A percentile compares a stretch with the other conserved stretches of the same genome.
Evolutionary conservation across 768 basidiomycete species (phyloP).

Genomic region (Trametes cingulata): DNA sequence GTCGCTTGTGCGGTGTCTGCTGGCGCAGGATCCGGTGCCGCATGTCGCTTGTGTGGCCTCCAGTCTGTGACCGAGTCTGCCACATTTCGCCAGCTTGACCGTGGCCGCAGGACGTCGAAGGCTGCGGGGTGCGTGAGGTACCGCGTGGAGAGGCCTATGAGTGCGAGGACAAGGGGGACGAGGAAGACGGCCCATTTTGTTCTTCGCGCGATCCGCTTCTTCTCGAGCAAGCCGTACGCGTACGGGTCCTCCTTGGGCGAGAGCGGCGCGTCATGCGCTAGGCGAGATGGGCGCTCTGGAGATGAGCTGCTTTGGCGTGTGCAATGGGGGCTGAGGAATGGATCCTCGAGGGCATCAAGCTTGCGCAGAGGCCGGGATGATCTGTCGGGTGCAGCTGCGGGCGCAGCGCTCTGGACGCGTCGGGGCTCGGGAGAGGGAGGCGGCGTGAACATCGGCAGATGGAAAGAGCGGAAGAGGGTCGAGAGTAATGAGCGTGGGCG

Average conservation of each 20-base stretch:
- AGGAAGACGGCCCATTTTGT: constrained; percentile 54
- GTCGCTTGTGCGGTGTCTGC: constrained; percentile 4
- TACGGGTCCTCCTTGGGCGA: constrained; percentile 15
- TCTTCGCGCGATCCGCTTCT: constrained; percentile 46
- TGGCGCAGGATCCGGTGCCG: constrained; percentile 18
- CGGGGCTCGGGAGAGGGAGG: constrained; percentile 32
- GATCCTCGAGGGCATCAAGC: constrained; percentile 9
- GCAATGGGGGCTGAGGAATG: constrained; percentile 5
- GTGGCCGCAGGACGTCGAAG: constrained; percentile 42
- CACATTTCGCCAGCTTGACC: constrained; percentile 2
- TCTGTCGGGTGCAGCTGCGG: constrained; percentile 5
- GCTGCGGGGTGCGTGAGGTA: constrained; percentile 50
- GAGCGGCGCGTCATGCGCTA: neutral
- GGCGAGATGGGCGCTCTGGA: neutral
- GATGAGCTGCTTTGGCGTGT: constrained; percentile 6
- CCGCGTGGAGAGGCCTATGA: constrained; percentile 55
- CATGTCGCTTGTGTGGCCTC: constrained; percentile 46
- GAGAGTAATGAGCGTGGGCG: constrained; percentile 16
- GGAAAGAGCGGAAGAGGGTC: constrained; percentile 2
- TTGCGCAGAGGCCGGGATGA: neutral
- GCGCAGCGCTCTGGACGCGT: constrained; percentile 3
- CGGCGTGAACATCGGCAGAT: constrained; percentile 41
- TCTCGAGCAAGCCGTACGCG: constrained; percentile 25
- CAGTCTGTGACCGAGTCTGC: constrained; percentile 35
- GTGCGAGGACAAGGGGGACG: constrained; percentile 55